Conservation (phyloP, 148 eudicot species). For the Oxyria digyna region DNA sequence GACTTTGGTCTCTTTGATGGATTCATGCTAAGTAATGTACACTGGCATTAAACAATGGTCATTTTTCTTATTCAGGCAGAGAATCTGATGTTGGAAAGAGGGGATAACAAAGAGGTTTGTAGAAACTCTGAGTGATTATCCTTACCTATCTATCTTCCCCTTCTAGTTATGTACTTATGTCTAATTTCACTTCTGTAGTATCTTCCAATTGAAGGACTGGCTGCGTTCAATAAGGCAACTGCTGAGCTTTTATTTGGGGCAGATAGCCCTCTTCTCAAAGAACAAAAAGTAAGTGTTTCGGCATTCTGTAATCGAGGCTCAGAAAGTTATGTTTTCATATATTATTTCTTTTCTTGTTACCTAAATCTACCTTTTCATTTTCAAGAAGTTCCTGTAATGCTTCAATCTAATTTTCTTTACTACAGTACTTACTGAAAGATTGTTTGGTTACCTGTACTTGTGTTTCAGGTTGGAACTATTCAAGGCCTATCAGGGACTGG, state of each 20-base stretch:
- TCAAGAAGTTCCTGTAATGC: not conserved
- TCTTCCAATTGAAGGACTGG: slow-evolving; percentile 96
- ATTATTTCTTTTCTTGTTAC: not conserved
- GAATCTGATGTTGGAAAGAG: slow-evolving; percentile 84
- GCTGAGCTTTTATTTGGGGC: slow-evolving; percentile 93
- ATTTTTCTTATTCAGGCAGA: slow-evolving; percentile 45
- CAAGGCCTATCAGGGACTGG: slow-evolving; percentile 99
- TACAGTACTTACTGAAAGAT: not conserved
- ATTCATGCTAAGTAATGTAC: not conserved
- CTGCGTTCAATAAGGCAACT: slow-evolving; percentile 87
- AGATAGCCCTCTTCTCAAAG: slow-evolving; percentile 55
- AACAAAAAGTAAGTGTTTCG: slow-evolving; percentile 60
- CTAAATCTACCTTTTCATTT: not conserved
- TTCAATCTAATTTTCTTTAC: not conserved
- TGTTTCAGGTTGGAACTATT: slow-evolving; percentile 68
- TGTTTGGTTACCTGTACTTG: not conserved
- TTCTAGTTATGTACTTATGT: slow-evolving; percentile 10
- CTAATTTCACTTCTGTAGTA: slow-evolving; percentile 38
- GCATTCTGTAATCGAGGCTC: not conserved
- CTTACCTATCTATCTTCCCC: slow-evolving; percentile 1
- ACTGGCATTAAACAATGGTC: not conserved
- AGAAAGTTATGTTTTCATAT: not conserved
- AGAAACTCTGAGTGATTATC: not conserved
- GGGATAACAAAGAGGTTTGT: slow-evolving; percentile 93
- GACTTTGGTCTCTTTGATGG: not conserved